Base-by-base conservation (phyloP, 495 filamentous ascomycete genomes). In the Penicillium argentinense region DNA sequence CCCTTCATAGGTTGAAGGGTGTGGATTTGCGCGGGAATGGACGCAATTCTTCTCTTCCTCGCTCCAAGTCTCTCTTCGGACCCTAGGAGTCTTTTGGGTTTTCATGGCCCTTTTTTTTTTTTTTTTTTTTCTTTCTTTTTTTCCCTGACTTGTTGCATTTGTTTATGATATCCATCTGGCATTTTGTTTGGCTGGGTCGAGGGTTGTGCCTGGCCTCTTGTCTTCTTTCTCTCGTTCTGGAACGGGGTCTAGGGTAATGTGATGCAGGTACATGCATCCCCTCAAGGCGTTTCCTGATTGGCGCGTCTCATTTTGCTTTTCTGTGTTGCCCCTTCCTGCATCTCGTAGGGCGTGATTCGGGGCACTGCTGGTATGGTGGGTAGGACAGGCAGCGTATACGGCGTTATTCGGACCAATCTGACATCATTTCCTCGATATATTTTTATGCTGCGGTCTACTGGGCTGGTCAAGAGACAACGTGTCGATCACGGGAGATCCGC, bases 141-240 rank as follows among this genome's bases (percentile, higher is more conserved):
- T 33, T 28, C 23, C 8, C 34, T 30, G 9, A 26, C 9, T 53
- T 49, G 5, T 49, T 38, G 23, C 8, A 36, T 17, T 54, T 38
- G 14, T 46, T 26, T 56, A 62, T 67, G 61, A 67, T 67, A 67
- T 64, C 61, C 61, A 62, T 54, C 39, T 48, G 45, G 56, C 56
- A 53, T 54, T 48, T 37, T 49, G 44, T 44, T 34, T 50, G n/a
- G n/a, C n/a, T 53, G 47, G 22, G 46, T 50, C 32, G 37, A 36
- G 37, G 21, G 24, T 43, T n/a, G 26, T 43, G 22, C 11, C 28
- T 26, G n/a, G n/a, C n/a, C n/a, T n/a, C n/a, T n/a, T n/a, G n/a
- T n/a, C n/a, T 26, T 19, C 14, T 39, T 40, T 49, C 43, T n/a
- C 21, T 45, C 22, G 12, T 27, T 25, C 19, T 26, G 39, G 39